Conservation (phyloP, 78 protist genomes). For the Dictyostelium citrinum region DNA sequence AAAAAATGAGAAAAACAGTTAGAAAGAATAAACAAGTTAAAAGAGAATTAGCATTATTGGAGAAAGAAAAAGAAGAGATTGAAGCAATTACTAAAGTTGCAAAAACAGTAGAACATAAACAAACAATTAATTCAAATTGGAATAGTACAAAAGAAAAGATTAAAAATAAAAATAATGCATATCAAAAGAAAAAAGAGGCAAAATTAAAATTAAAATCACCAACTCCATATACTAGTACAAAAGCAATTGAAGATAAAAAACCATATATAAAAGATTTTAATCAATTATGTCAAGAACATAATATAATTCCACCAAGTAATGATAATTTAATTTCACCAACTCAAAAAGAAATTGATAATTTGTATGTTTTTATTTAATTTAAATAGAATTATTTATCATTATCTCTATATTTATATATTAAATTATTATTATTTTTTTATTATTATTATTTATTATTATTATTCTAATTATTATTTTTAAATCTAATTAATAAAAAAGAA, state of each 20-base stretch:
- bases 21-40: neutral
- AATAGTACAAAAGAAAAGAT: slow-evolving; percentile 1
- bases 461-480: neutral
- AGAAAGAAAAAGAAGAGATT: slow-evolving; percentile 1
- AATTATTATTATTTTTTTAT: too few relatives aligned
- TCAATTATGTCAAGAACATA: neutral
- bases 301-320: neutral
- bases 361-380: neutral
- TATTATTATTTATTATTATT: neutral
- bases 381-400: neutral
- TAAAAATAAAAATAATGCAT: neutral
- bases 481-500: neutral
- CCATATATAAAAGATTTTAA: neutral
- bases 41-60: neutral
- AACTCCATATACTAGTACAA: neutral
- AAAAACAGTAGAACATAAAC: neutral
- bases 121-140: slow-evolving; percentile 8
- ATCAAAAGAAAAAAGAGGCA: slow-evolving; percentile 22
- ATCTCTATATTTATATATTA: neutral
- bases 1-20: neutral
- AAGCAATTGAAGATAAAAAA: neutral
- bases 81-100: neutral
- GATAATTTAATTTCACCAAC: neutral
- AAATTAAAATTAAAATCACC: neutral
- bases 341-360: neutral